Evolutionary conservation across 768 basidiomycete genomes (phyloP).

Genomic region (Trametes cingulata): DNA sequence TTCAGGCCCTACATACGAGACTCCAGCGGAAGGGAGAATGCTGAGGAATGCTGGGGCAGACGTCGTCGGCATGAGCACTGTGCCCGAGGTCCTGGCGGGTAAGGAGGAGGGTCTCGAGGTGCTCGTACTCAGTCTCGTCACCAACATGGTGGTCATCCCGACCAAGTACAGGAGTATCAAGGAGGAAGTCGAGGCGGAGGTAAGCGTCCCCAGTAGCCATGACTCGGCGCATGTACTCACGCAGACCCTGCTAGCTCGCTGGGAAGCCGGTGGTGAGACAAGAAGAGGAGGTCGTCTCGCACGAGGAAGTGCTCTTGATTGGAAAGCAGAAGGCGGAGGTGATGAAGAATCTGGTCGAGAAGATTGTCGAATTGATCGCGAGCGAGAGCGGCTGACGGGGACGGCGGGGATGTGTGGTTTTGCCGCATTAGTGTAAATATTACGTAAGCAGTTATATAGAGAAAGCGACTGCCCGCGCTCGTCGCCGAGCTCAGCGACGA

Average conservation of each 20-base stretch:
- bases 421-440: constrained; percentile 16
- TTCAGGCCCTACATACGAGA: constrained; percentile 87
- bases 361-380: constrained; percentile 48
- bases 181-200: constrained; percentile 79
- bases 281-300: constrained; percentile 56
- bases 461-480: background rate
- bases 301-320: constrained; percentile 73
- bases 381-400: constrained; percentile 13
- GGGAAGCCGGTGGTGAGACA: constrained; percentile 51
- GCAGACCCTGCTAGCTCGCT: constrained; percentile 47
- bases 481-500: constrained; percentile 16
- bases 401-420: background rate
- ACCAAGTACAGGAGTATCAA: constrained; percentile 65
- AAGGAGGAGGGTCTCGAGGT: constrained; percentile 74
- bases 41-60: constrained; percentile 75
- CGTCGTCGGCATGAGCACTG: constrained; percentile 94
- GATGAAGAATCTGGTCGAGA: constrained; percentile 70
- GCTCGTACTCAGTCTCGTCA: constrained; percentile 81
- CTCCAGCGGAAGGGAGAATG: constrained; percentile 82
- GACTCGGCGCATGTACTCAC: background rate
- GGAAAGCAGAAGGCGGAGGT: constrained; percentile 69
- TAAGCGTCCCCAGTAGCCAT: constrained; percentile 34
- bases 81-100: constrained; percentile 85
- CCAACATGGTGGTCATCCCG: constrained; percentile 81
- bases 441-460: constrained; percentile 19